Percentiles rank a stretch among this genome's conserved stretches.
Evolutionary conservation across 2,329 filamentous ascomycete genomes (phyloP).

Genomic region (Calonectria honghensis): DNA sequence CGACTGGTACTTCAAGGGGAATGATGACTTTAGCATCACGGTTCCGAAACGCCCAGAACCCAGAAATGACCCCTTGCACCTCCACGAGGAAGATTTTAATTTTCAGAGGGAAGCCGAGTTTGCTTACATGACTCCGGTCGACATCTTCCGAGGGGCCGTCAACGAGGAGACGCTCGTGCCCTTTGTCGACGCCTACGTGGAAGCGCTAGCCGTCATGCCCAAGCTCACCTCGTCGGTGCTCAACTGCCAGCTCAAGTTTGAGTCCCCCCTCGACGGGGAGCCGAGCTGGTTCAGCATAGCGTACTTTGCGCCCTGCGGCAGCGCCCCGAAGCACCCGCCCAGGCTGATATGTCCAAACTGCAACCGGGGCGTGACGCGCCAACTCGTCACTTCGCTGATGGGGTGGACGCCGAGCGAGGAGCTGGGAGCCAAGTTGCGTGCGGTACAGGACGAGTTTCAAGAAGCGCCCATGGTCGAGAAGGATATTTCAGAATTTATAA

Average conservation of each 20-base stretch:
- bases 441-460: slow-evolving; percentile 30
- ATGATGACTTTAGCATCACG: neutral
- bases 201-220: slow-evolving; percentile 33
- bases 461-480: slow-evolving; percentile 26
- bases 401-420: slow-evolving; percentile 33
- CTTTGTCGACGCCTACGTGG: slow-evolving; percentile 23
- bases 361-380: slow-evolving; percentile 20
- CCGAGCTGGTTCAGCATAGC: slow-evolving; percentile 21
- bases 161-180: slow-evolving; percentile 19
- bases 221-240: slow-evolving; percentile 20
- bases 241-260: slow-evolving; percentile 20
- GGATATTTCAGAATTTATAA: slow-evolving; percentile 9
- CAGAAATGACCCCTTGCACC: neutral
- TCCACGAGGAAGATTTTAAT: slow-evolving; percentile 29
- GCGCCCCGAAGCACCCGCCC: slow-evolving; percentile 2
- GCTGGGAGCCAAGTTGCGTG: slow-evolving; percentile 23
- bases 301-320: slow-evolving; percentile 28
- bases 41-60: neutral
- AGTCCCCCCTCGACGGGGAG: neutral
- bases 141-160: neutral
- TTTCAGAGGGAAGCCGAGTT: slow-evolving; percentile 12
- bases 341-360: slow-evolving; percentile 9
- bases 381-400: slow-evolving; percentile 26
- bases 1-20: slow-evolving; percentile 27
- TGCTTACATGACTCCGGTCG: neutral